Conservation (phyloP, 2,329 filamentous ascomycete genomes). For the Diaporthe ampelina region DNA sequence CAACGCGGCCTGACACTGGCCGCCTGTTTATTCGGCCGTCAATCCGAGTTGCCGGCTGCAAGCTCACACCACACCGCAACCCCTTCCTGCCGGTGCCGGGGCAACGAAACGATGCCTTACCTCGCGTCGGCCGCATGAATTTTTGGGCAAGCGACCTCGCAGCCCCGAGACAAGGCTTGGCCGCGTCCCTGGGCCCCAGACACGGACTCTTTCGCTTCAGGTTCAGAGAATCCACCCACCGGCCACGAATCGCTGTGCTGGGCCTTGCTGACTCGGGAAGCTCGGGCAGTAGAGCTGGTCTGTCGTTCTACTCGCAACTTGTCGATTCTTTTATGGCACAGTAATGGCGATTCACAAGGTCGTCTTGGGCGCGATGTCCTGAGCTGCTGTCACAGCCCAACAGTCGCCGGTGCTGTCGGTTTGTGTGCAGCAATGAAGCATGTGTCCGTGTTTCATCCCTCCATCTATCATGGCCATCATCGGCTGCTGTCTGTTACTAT, state of each 20-base stretch:
- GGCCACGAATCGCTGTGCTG: conserved; percentile 2
- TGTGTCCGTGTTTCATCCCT: too few species aligned
- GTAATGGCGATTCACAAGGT: too few species aligned
- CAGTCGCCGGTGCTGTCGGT: too few species aligned
- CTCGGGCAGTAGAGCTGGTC: neutral
- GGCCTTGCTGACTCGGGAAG: conserved; percentile 15
- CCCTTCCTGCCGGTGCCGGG: neutral
- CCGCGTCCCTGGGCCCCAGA: neutral
- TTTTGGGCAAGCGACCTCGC: neutral
- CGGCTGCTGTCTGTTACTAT: too few species aligned
- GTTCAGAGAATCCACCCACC: conserved; percentile 6
- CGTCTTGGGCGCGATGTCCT: too few species aligned
- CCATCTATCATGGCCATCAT: too few species aligned
- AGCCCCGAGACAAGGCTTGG: conserved; percentile 25
- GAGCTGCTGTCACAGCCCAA: too few species aligned
- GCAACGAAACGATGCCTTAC: neutral
- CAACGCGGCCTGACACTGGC: conserved; percentile 28
- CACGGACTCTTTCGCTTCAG: conserved; percentile 16
- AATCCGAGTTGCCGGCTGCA: neutral
- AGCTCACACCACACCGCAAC: too few species aligned
- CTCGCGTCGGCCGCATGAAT: conserved; percentile 9
- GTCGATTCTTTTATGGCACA: too few species aligned
- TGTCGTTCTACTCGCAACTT: too few species aligned
- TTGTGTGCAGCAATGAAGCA: too few species aligned
- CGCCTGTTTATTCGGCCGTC: conserved; percentile 19